phyloP scores from a whole-genome alignment of 192 early-diverging fungal genomes.

The Oehlia diaphana region DNA sequence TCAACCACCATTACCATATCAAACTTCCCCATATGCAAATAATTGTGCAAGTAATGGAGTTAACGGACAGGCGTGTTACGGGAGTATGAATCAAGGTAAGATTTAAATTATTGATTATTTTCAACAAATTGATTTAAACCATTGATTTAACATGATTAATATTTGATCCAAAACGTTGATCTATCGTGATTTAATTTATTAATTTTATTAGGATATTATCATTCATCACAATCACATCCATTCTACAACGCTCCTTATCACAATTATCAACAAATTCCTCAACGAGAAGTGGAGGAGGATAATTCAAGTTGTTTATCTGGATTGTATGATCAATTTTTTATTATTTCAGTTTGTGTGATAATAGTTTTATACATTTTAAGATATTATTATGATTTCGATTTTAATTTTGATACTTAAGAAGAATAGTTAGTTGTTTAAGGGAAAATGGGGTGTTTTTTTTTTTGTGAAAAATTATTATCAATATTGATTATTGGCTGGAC shows the following conservation, averaged over 20 bases:
- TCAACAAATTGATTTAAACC: too few relatives aligned
- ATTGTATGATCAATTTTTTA: slow-evolving; percentile 28
- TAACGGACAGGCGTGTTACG: background rate
- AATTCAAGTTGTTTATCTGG: slow-evolving; percentile 20
- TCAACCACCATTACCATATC: slow-evolving; percentile 25
- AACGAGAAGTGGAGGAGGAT: slow-evolving; percentile 17
- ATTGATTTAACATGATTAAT: too few relatives aligned
- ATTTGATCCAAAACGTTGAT: too few relatives aligned
- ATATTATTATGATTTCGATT: too few relatives aligned
- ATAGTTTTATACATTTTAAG: too few relatives aligned
- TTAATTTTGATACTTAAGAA: too few relatives aligned
- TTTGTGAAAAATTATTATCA: too few relatives aligned
- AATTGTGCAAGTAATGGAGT: background rate
- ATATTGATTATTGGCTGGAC: too few relatives aligned
- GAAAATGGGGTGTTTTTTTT: too few relatives aligned
- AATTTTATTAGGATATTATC: slow-evolving; percentile 10
- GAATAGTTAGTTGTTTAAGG: too few relatives aligned
- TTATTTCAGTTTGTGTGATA: too few relatives aligned
- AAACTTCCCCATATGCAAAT: background rate
- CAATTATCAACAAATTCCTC: slow-evolving; percentile 14
- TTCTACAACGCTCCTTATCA: slow-evolving; percentile 23
- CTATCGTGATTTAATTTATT: background rate
- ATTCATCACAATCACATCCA: slow-evolving; percentile 14
- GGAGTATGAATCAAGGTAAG: slow-evolving; percentile 25
- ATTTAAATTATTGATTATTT: too few relatives aligned